phyloP scores from a whole-genome alignment of 169 alveolate genomes.

The Plasmodium vinckei region DNA sequence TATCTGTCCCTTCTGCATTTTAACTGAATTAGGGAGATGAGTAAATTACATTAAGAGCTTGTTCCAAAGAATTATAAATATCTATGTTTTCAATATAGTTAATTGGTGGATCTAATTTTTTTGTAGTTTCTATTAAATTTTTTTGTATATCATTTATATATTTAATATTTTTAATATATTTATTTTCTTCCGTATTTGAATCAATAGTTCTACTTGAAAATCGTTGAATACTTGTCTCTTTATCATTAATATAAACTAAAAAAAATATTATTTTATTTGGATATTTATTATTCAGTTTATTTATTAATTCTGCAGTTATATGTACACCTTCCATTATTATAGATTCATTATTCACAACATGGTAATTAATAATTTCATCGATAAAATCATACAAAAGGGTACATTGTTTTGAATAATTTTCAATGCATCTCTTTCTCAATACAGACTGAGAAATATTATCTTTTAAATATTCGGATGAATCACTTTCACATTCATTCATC shows the following conservation, averaged over 20 bases:
- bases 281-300: constrained; percentile 39
- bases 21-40: constrained; percentile 6
- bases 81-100: constrained; percentile 70
- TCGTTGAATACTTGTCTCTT: constrained; percentile 65
- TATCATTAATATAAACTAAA: constrained; percentile 65
- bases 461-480: neutral
- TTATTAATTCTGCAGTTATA: constrained; percentile 29
- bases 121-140: constrained; percentile 26
- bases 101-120: constrained; percentile 27
- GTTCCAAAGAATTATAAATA: constrained; percentile 54
- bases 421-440: constrained; percentile 42
- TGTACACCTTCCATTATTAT: constrained; percentile 73
- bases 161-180: constrained; percentile 67
- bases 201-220: constrained; percentile 41
- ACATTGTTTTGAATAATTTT: constrained; percentile 59
- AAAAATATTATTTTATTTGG: constrained; percentile 64
- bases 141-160: constrained; percentile 66
- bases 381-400: constrained; percentile 23
- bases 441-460: neutral
- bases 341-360: constrained; percentile 47
- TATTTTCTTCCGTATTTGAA: constrained; percentile 39
- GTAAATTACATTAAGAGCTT: constrained; percentile 30
- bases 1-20: no score
- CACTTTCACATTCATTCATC: neutral
- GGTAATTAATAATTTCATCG: constrained; percentile 59